A percentile compares a stretch with the other conserved stretches of the same genome.
Conservation (phyloP, 192 early-diverging fungal genomes). For the Podila minutissima region DNA sequence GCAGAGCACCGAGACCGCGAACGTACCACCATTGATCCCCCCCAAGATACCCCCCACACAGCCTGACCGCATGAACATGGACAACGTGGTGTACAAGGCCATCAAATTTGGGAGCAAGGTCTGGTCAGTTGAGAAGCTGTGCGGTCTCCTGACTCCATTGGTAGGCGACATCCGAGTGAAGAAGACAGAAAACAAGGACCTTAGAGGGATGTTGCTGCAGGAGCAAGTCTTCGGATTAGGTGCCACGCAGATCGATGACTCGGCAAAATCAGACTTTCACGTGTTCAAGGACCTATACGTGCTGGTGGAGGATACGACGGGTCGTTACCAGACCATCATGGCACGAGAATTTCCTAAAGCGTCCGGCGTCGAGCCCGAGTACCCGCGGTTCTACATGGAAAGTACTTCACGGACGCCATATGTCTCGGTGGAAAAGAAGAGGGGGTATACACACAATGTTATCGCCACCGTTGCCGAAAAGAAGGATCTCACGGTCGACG, state of each 20-base stretch:
- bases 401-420: neutral
- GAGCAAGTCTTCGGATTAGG: constrained; percentile 31
- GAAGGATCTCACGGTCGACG: neutral
- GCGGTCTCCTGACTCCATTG: constrained; percentile 10
- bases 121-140: constrained; percentile 15
- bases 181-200: constrained; percentile 2
- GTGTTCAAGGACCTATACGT: constrained; percentile 23
- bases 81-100: constrained; percentile 1
- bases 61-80: neutral
- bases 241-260: constrained; percentile 19
- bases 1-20: too few species aligned
- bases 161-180: neutral
- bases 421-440: constrained; percentile 2
- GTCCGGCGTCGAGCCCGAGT: constrained; percentile 4
- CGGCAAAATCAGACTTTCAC: constrained; percentile 12
- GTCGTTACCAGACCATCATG: constrained; percentile 20
- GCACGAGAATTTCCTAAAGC: constrained; percentile 14
- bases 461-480: neutral
- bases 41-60: too few species aligned
- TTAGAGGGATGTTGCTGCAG: constrained; percentile 22
- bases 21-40: too few species aligned
- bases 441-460: neutral
- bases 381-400: constrained; percentile 1
- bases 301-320: constrained; percentile 29
- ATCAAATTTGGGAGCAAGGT: constrained; percentile 21